Base-by-base conservation (phyloP, 108 stramenopile genomes). In the Discostella stelligeroides region DNA sequence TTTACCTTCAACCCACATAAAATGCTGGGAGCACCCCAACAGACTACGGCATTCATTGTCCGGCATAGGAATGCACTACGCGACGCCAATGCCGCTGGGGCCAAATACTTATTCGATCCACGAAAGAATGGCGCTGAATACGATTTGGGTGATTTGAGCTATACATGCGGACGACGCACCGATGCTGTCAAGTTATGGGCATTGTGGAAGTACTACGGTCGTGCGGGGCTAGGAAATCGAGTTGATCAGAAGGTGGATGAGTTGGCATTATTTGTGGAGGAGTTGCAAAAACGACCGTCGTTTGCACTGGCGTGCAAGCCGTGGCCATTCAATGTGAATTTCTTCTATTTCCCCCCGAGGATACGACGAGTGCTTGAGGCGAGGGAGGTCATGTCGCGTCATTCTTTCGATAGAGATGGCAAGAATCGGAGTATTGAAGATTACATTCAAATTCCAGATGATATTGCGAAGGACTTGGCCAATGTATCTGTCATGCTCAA, bases 1-100 rank as follows among this genome's bases (percentile, higher is more conserved):
- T 83, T 86, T 50, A 82, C 79, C 37, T 70, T 83, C 65, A 86
- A 86, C 39, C 85, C 82, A 5, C 85, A 86, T 71, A 86, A 86
- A 66, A 79, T 86, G 85, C 61, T 86, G 13, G 82, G 85, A 18
- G 79, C 82, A 38, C 85, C 85, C 6, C 81, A 80, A 54, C 85
- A 86, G 65, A 82, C 82, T 7, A 83, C 81, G 1, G 73, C 73
- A 12, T 82, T 86, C 50, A 67, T 85, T 28, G 69, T 71, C 12
- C 66, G 71, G 4, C 74, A 78, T 63, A 49, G 62, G 14, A 67
- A 66, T 60, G 51, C 72, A 21, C 29, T 86, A 24, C 46, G 63
- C 39, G 47, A 51, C 18, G 63, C 80, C 30, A 83, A 83, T 73
- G 69, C 83, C 28, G 58, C 67, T 24, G 80, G 83, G 6, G 85